Percentiles rank a stretch among this genome's conserved stretches.
These are phyloP conservation scores for Aristolochia fimbriata DNA, from an alignment of 164 flowering plant species.

Conservation along the genomic window DNA sequence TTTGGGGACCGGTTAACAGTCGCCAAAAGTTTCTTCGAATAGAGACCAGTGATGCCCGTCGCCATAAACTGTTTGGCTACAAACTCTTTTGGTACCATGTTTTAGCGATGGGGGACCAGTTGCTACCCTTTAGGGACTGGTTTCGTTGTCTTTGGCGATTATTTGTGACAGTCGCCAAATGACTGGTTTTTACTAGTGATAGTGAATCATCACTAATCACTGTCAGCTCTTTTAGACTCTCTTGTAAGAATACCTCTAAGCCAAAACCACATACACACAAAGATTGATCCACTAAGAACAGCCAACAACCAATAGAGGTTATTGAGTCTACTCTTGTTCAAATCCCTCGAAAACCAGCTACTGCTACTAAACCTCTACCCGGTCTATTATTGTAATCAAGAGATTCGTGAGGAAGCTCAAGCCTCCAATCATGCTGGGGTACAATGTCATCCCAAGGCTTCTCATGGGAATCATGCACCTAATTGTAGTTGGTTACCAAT, in stretches of 20 bases:
- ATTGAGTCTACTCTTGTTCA: conserved; percentile 48
- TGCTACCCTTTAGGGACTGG: too few species aligned
- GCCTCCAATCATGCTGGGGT: conserved; percentile 47
- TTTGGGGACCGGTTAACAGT: too few species aligned
- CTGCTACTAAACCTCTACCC: conserved; percentile 14
- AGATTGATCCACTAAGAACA: conserved; percentile 29
- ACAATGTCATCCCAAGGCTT: conserved; percentile 58
- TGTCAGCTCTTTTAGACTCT: conserved; percentile 22
- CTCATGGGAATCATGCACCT: conserved; percentile 63
- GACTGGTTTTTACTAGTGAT: too few species aligned
- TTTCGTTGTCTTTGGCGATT: too few species aligned
- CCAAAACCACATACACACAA: conserved; percentile 26
- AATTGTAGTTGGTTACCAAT: too few species aligned
- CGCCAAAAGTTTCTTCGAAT: too few species aligned
- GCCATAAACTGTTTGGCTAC: too few species aligned
- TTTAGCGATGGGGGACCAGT: too few species aligned
- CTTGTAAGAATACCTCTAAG: conserved; percentile 45
- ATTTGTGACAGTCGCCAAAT: too few species aligned
- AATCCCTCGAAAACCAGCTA: conserved; percentile 59
- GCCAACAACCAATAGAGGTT: conserved; percentile 60
- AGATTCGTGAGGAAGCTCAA: conserved; percentile 46
- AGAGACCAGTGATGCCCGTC: too few species aligned
- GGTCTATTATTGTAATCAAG: conserved; percentile 38
- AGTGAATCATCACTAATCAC: not conserved
- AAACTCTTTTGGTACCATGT: too few species aligned